Conservation (phyloP, 441 rosid genomes). For the Populus hybrid region DNA sequence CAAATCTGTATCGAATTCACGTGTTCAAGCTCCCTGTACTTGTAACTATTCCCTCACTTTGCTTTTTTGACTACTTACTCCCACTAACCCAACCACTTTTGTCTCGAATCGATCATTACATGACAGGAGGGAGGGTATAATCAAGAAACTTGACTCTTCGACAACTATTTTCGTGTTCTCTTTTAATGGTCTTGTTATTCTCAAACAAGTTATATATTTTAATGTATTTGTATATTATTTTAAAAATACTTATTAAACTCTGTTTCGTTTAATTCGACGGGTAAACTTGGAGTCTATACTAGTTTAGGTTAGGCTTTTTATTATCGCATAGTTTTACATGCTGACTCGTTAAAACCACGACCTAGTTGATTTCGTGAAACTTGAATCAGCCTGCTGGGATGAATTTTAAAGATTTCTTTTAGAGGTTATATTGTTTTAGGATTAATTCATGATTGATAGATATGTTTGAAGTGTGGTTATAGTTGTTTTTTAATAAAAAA, state of each 20-base stretch:
- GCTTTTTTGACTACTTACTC: background rate
- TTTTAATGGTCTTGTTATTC: background rate
- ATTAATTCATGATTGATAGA: too few relatives aligned
- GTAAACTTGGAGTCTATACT: too few relatives aligned
- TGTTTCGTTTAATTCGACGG: accelerated
- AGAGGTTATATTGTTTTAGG: too few relatives aligned
- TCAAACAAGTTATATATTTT: background rate
- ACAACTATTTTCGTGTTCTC: background rate
- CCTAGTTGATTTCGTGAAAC: too few relatives aligned
- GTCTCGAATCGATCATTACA: background rate
- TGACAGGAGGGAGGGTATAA: background rate
- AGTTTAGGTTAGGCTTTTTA: too few relatives aligned
- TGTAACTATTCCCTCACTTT: background rate
- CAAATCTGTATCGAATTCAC: background rate
- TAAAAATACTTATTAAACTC: too few relatives aligned
- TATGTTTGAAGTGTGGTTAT: too few relatives aligned
- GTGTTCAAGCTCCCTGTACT: background rate
- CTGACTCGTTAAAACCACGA: accelerated
- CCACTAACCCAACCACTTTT: background rate
- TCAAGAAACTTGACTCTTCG: background rate
- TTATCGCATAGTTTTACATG: too few relatives aligned
- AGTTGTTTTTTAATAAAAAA: too few relatives aligned
- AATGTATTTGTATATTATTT: too few relatives aligned
- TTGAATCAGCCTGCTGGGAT: too few relatives aligned
- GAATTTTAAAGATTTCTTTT: too few relatives aligned